Evolutionary conservation across 352 stramenopile species (phyloP).

Genomic region (Pythium sukuiense): DNA sequence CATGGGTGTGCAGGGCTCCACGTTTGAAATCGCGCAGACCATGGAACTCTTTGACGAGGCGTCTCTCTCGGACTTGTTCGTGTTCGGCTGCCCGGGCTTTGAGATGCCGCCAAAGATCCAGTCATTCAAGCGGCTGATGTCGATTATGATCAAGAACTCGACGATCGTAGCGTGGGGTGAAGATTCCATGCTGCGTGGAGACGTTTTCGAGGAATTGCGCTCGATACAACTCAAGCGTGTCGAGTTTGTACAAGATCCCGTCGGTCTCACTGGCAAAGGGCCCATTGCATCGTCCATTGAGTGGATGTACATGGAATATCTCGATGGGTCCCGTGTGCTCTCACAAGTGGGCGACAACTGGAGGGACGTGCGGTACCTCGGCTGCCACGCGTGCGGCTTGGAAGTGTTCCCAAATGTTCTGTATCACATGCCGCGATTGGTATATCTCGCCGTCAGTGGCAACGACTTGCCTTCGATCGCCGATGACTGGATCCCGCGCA

Average conservation of each 20-base stretch:
- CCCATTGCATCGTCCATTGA: constrained; percentile 5
- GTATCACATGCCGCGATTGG: neutral
- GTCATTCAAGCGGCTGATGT: constrained; percentile 8
- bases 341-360: constrained; percentile 1
- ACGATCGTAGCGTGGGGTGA: constrained; percentile 7
- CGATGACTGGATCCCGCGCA: neutral
- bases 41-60: neutral
- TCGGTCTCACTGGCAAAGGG: neutral
- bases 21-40: neutral
- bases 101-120: constrained; percentile 7
- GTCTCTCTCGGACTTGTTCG: constrained; percentile 9
- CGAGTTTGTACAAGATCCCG: neutral
- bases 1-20: neutral
- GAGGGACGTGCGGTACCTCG: neutral
- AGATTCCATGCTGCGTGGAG: neutral
- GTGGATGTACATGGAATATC: neutral
- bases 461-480: neutral
- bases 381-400: constrained; percentile 5
- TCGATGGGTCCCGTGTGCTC: neutral
- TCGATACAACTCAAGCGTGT: constrained; percentile 5
- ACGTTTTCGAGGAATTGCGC: neutral
- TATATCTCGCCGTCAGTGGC: neutral
- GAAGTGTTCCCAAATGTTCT: neutral
- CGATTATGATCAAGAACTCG: constrained; percentile 9
- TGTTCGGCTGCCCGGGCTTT: constrained; percentile 8